Evolutionary conservation across 805 yeast species (phyloP).

Genomic region (Lipomyces yamadae): DNA sequence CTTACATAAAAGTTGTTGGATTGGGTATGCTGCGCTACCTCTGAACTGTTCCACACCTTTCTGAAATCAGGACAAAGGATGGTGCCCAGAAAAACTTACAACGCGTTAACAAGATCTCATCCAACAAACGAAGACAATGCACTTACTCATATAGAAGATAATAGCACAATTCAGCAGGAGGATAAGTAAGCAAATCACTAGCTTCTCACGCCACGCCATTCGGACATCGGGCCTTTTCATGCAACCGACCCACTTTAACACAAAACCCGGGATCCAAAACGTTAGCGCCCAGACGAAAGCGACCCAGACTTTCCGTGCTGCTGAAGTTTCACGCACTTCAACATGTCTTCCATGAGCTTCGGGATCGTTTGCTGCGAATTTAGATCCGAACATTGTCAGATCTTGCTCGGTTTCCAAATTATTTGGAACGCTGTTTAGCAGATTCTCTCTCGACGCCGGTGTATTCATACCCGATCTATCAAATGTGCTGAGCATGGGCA

Average conservation of each 20-base stretch:
- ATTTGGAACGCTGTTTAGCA: neutral
- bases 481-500: conserved; percentile 8
- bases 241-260: conserved; percentile 45
- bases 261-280: conserved; percentile 51
- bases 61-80: conserved; percentile 50
- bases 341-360: conserved; percentile 43
- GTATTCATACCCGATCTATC: conserved; percentile 16
- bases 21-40: conserved; percentile 48
- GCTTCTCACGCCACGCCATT: conserved; percentile 52
- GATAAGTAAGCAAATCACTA: conserved; percentile 47
- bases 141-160: conserved; percentile 49
- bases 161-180: conserved; percentile 47
- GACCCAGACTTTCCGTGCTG: conserved; percentile 47
- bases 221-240: conserved; percentile 51
- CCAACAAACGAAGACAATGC: neutral
- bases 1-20: conserved; percentile 48
- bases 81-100: conserved; percentile 44
- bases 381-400: conserved; percentile 34
- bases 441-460: conserved; percentile 24
- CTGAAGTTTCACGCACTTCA: conserved; percentile 44
- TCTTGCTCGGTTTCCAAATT: conserved; percentile 20
- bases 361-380: conserved; percentile 43
- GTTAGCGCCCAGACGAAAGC: conserved; percentile 49
- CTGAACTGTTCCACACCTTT: conserved; percentile 49
- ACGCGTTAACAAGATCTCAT: neutral